Percentiles rank a stretch among this genome's conserved stretches.
phyloP scores from a whole-genome alignment of 768 basidiomycete genomes.

The Lactarius trivialis region DNA sequence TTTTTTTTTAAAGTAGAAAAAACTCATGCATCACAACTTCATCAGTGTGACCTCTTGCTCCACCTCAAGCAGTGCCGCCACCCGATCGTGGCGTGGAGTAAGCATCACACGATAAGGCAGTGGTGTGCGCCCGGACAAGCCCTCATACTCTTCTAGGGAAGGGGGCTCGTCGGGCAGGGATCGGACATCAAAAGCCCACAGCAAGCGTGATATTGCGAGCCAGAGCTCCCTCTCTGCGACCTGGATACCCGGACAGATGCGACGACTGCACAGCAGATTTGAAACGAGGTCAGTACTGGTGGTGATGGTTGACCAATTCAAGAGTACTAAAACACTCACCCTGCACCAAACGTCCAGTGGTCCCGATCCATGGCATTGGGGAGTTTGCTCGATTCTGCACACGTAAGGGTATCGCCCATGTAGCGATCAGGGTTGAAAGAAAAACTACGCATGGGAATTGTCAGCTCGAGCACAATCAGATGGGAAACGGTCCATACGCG shows the following conservation, averaged over 20 bases:
- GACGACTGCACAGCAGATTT: constrained; percentile 24
- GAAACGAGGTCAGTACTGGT: neutral
- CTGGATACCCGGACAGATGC: constrained; percentile 40
- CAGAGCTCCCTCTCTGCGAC: constrained; percentile 43
- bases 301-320: neutral
- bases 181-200: constrained; percentile 43
- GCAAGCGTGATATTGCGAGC: constrained; percentile 39
- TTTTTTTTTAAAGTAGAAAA: too few relatives aligned
- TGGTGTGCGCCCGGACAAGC: constrained; percentile 40
- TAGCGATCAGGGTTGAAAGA: constrained; percentile 40
- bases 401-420: constrained; percentile 33
- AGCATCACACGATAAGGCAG: constrained; percentile 35
- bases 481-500: constrained; percentile 30
- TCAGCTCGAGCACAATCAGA: neutral
- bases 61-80: constrained; percentile 9
- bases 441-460: constrained; percentile 16
- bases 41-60: constrained; percentile 17
- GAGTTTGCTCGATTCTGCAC: constrained; percentile 40
- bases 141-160: constrained; percentile 42
- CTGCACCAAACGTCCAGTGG: constrained; percentile 46
- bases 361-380: constrained; percentile 40
- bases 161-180: constrained; percentile 39
- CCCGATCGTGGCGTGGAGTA: constrained; percentile 24
- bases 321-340: constrained; percentile 32
- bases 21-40: constrained; percentile 18